These are phyloP conservation scores for Phytopythium montanum DNA, from an alignment of 352 stramenopile genomes.

Conservation along the genomic window DNA sequence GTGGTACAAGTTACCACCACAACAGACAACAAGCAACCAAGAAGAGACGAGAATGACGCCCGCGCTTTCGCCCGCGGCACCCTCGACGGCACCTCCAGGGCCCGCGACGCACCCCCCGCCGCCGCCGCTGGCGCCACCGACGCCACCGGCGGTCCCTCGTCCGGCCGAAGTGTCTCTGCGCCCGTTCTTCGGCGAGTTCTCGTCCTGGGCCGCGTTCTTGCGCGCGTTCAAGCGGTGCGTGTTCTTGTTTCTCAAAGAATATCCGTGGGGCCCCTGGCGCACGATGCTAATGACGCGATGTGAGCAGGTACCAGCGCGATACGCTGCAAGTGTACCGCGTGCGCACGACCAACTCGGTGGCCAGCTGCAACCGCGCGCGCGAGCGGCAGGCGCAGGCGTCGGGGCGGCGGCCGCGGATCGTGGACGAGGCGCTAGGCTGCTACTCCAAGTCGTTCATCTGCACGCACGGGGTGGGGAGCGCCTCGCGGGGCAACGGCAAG, in stretches of 20 bases:
- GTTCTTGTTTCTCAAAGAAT: background rate
- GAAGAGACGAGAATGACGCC: background rate
- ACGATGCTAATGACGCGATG: background rate
- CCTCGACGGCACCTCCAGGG: no score
- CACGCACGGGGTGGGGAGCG: background rate
- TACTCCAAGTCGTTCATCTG: conserved; percentile 4
- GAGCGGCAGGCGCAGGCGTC: background rate
- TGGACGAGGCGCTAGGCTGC: background rate
- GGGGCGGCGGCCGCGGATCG: background rate
- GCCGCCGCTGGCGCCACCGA: background rate
- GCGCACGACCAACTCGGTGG: conserved; percentile 5
- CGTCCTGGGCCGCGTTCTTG: background rate
- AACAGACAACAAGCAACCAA: no score
- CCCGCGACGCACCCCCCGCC: no score
- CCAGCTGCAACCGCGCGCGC: background rate
- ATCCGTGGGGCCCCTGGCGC: background rate
- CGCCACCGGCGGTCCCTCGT: background rate
- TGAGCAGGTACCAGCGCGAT: conserved; percentile 1
- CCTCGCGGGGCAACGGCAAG: background rate
- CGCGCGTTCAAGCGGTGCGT: conserved; percentile 1
- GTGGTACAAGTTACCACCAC: no score
- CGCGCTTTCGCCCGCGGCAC: background rate
- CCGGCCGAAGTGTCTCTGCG: background rate
- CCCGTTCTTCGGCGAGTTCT: background rate
- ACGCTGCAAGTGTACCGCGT: conserved; percentile 3